These are phyloP conservation scores for Pelargonium myrrhifolium DNA, from an alignment of 441 rosid species.

Conservation along the genomic window DNA sequence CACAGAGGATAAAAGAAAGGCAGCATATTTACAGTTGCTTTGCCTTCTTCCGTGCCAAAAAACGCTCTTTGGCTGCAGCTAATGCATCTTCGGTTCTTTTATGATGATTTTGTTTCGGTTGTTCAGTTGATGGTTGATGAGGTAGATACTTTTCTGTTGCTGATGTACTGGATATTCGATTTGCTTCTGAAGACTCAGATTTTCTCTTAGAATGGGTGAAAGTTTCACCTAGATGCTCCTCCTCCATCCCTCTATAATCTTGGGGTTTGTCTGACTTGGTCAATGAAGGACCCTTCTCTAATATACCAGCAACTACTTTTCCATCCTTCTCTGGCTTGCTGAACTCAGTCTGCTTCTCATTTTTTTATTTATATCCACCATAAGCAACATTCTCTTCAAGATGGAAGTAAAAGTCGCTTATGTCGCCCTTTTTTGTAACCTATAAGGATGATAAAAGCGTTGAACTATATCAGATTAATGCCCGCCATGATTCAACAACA, in stretches of 20 bases:
- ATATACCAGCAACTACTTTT: slow-evolving; percentile 15
- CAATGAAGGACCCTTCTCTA: slow-evolving; percentile 19
- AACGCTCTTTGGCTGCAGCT: slow-evolving; percentile 71
- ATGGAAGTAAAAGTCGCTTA: slow-evolving; percentile 80
- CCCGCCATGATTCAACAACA: neutral
- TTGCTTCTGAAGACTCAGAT: slow-evolving; percentile 27
- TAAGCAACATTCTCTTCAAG: slow-evolving; percentile 70
- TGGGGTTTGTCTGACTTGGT: slow-evolving; percentile 16
- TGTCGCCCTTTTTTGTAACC: slow-evolving; percentile 87
- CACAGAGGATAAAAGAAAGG: neutral
- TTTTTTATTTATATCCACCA: slow-evolving; percentile 48
- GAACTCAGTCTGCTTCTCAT: slow-evolving; percentile 34
- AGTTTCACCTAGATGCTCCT: slow-evolving; percentile 22
- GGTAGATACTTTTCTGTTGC: slow-evolving; percentile 25
- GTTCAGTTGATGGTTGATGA: slow-evolving; percentile 28
- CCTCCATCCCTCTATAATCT: slow-evolving; percentile 23
- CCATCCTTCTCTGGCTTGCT: slow-evolving; percentile 29
- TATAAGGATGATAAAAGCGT: slow-evolving; percentile 18
- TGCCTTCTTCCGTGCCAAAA: slow-evolving; percentile 66
- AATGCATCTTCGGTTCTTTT: slow-evolving; percentile 55
- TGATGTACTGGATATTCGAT: slow-evolving; percentile 19
- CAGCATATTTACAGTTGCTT: slow-evolving; percentile 24
- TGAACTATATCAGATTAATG: neutral
- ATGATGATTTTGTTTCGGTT: slow-evolving; percentile 40
- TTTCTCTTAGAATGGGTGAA: slow-evolving; percentile 20